Base-by-base conservation (phyloP, 1,284 basidiomycete species). In the Ceratobasidium papillatum region DNA sequence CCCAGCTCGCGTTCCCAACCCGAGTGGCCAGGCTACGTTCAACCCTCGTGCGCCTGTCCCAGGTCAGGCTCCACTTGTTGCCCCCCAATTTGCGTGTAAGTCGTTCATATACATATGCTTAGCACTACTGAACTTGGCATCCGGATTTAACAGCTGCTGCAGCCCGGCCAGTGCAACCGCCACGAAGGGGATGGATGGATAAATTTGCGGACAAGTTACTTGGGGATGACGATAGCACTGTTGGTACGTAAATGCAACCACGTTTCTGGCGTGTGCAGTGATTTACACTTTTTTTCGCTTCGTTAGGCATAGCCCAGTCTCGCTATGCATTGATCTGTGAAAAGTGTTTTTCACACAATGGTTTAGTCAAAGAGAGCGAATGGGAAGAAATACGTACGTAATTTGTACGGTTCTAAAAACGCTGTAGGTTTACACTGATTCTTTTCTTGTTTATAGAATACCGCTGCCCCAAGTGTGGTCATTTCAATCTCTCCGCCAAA, bases 311-410 rank as follows among this genome's bases (percentile, higher is more conserved):
- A 34, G 83, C 86, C 9, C 27, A 27, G 30, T 87, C 86, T 34
- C 91, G 94, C 75, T 99, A 96, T 79, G 98, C 97, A 0, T 87
- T 99, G 74, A 98, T 99, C 52, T 99, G 97, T 82, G 90, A 91
- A 75, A 91, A 91, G 78, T 99, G 97, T 81, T 97, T 95, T 80
- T 84, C 90, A 17, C 97, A 99, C 83, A 99, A 99, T 79, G 97
- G 97, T 0, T 86, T 99, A 9, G 94, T 97, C 3, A 92, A 93
- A 76, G 93, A 95, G 81, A 91, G 89, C 75, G 88, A 94, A 82
- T 98, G 94, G 89, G 92, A 95, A 79, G 91, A 94, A 76, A 89
- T 94, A 68, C 94, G 96, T 98, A 80, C 83, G 95, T 90, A 38
- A 17, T 19, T 69, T 72, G 58, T 47, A 71, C 69, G 74, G 25